phyloP scores from a whole-genome alignment of 345 rosid genomes.

The Pugionium cornutum region DNA sequence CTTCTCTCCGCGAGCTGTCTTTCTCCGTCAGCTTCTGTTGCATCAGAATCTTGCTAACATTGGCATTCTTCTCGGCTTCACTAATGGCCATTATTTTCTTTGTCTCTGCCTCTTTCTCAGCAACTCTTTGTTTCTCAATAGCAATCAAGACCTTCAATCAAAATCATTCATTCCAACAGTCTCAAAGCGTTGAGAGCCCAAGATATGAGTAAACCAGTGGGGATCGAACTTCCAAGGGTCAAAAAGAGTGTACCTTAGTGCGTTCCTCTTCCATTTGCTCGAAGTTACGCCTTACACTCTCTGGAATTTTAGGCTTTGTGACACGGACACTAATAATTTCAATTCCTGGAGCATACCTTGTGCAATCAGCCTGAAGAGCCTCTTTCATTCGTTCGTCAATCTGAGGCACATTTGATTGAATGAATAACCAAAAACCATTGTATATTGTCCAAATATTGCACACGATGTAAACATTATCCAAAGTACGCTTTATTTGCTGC shows the following conservation, averaged over 20 bases:
- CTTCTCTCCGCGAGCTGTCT: conserved; percentile 71
- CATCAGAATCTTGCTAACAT: conserved; percentile 83
- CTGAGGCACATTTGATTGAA: conserved; percentile 44
- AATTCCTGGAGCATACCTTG: conserved; percentile 88
- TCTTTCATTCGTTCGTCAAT: conserved; percentile 97
- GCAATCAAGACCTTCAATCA: conserved; percentile 72
- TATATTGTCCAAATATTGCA: background rate
- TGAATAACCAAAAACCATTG: background rate
- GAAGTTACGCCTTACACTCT: conserved; percentile 74
- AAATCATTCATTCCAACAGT: background rate
- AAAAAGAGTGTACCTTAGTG: conserved; percentile 58
- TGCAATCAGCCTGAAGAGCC: conserved; percentile 90
- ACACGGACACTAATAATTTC: conserved; percentile 90
- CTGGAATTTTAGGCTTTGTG: conserved; percentile 84
- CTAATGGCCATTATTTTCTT: conserved; percentile 82
- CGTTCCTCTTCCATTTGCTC: conserved; percentile 96
- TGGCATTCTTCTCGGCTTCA: conserved; percentile 87
- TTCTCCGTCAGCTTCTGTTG: conserved; percentile 86
- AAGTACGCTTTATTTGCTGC: conserved; percentile 2
- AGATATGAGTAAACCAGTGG: background rate
- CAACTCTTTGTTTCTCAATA: conserved; percentile 77
- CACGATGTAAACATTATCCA: conserved; percentile 6
- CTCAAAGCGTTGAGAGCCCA: background rate
- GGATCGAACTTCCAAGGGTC: background rate
- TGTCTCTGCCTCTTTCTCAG: conserved; percentile 92